Base-by-base conservation (phyloP, 2,329 filamentous ascomycete species). In the Fonsecaea monophora region DNA sequence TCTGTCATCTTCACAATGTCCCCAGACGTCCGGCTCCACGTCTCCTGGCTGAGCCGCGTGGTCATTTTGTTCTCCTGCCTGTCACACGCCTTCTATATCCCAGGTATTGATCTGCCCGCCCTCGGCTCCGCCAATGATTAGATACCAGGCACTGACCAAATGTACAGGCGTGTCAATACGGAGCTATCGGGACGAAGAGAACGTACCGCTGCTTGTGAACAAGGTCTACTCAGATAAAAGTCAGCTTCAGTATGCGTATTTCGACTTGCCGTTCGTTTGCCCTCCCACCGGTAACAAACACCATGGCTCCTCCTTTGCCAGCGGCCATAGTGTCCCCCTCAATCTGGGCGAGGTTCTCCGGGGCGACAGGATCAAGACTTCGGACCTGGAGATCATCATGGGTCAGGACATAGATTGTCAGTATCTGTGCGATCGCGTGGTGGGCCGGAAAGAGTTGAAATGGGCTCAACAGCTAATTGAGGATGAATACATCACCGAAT, bases 171-270 rank as follows among this genome's bases (percentile, higher is more conserved):
- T 91, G 84, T 96, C 92, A 5, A 88, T 94, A 75, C 90, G 89
- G 75, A 92, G 87, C 75, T 96, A 96, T 77, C 85, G 84, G 71
- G 87, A 93, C 70, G 86, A 87, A 77, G 90, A 96, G 73, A 83
- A 87, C 10, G 90, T 96, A 45, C 92, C 92, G 0, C 83, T 97
- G n/a, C 88, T 94, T 64, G 91, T 95, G 71, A 96, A 96, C 82
- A 96, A 96, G 78, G 89, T 94, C 73, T 96, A 94, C 79, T 96
- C 92, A 63, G 92, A 96, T 79, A 89, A 91, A 74, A 95, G 91
- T 7, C 90, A 95, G 77, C 82, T 96, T n/a, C 92, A 96, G 78
- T 96, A 93, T 86, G 92, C 92, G 72, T 96, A 94, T 81, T 91
- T 90, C 77, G 91, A 95, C 73, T 87, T 96, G 1, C 92, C 92